Evolutionary conservation across 225 moss, liverwort and hornwort species (phyloP).

Genomic region (Physcomitrellopsis africana): DNA sequence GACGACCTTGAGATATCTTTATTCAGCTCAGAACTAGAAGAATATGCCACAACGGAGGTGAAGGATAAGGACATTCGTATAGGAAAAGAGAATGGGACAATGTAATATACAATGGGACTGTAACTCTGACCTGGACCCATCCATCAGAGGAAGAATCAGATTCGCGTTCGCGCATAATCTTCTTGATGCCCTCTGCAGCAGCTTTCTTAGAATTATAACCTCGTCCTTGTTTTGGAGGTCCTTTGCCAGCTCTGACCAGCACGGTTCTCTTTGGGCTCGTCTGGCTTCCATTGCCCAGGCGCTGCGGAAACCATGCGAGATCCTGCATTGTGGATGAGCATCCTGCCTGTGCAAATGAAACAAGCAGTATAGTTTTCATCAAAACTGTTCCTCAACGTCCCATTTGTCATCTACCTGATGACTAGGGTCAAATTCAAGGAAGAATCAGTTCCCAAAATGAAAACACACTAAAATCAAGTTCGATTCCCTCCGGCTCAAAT

Average conservation of each 20-base stretch:
- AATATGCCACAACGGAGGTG: neutral
- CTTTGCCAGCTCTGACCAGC: slow-evolving; percentile 57
- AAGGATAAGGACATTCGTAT: neutral
- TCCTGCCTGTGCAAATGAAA: slow-evolving; percentile 39
- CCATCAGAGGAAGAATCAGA: slow-evolving; percentile 60
- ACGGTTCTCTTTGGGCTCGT: slow-evolving; percentile 13
- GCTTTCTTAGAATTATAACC: slow-evolving; percentile 83
- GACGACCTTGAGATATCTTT: too few species aligned
- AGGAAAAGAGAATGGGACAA: neutral
- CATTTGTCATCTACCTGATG: neutral
- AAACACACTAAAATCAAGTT: neutral
- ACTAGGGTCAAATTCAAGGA: neutral
- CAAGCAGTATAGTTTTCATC: neutral
- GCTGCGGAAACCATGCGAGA: slow-evolving; percentile 21
- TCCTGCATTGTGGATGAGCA: slow-evolving; percentile 42
- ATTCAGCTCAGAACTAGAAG: too few species aligned
- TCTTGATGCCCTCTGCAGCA: slow-evolving; percentile 66
- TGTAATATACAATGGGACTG: neutral
- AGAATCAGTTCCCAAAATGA: too few species aligned
- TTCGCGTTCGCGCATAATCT: slow-evolving; percentile 75
- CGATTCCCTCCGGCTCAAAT: neutral
- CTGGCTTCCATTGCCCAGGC: slow-evolving; percentile 27
- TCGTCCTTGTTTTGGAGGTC: slow-evolving; percentile 84
- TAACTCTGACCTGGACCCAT: slow-evolving; percentile 70
- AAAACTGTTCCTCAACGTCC: neutral